phyloP scores from a whole-genome alignment of 768 basidiomycete genomes.

The Phaeolepiota aurea region DNA sequence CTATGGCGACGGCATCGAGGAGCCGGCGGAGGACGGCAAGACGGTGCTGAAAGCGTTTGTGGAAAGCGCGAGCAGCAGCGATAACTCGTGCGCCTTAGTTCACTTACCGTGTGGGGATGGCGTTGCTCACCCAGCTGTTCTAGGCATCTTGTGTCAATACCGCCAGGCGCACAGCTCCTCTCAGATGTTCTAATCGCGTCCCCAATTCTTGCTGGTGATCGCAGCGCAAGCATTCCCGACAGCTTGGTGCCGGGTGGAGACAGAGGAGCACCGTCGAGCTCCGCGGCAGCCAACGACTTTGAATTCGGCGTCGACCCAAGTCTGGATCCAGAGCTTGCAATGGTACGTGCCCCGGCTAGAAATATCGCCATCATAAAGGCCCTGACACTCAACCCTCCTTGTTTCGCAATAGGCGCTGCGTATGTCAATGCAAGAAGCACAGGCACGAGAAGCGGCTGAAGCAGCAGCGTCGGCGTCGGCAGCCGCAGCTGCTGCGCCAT shows the following conservation, averaged over 20 bases:
- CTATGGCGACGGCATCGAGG: slow-evolving; percentile 86
- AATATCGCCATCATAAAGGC: neutral
- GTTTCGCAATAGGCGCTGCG: slow-evolving; percentile 98
- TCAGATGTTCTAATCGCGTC: slow-evolving; percentile 80
- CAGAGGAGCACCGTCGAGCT: slow-evolving; percentile 36
- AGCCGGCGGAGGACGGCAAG: slow-evolving; percentile 49
- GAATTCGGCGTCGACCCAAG: slow-evolving; percentile 94
- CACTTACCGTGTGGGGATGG: no score
- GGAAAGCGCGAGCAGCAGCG: slow-evolving; percentile 69
- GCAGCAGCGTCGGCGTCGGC: slow-evolving; percentile 29
- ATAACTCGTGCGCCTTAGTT: slow-evolving; percentile 80
- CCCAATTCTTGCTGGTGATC: slow-evolving; percentile 74
- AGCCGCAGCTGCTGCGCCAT: slow-evolving; percentile 13
- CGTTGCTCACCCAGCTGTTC: neutral
- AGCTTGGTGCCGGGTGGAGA: slow-evolving; percentile 41
- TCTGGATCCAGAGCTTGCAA: slow-evolving; percentile 92
- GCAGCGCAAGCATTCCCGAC: slow-evolving; percentile 57
- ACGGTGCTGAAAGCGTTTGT: slow-evolving; percentile 72
- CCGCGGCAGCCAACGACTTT: slow-evolving; percentile 42
- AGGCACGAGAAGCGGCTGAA: slow-evolving; percentile 60
- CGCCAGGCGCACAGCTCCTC: slow-evolving; percentile 70
- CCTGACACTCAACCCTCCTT: neutral
- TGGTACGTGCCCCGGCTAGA: slow-evolving; percentile 46
- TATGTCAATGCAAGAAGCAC: slow-evolving; percentile 95
- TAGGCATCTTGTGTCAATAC: slow-evolving; percentile 77